These are phyloP conservation scores for Chaetomiaceae sp. DNA, from an alignment of 2,329 filamentous ascomycete species.

Conservation along the genomic window DNA sequence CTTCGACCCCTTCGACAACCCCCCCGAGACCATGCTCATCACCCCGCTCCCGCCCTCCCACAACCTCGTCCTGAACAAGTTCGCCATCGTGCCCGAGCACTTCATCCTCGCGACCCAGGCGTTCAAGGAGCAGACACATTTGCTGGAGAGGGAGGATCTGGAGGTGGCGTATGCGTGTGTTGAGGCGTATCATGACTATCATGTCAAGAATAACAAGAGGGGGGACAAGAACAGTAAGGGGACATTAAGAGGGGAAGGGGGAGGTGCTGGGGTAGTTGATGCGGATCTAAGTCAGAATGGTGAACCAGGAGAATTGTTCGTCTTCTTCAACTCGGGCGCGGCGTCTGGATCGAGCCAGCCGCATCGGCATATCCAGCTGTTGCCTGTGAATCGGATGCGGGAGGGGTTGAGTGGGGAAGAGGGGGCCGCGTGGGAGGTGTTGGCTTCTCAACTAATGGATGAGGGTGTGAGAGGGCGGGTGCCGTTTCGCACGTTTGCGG, in stretches of 20 bases:
- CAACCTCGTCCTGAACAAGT: slow-evolving; percentile 69
- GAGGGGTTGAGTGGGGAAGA: slow-evolving; percentile 40
- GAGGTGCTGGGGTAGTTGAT: too few relatives aligned
- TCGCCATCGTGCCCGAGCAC: slow-evolving; percentile 65
- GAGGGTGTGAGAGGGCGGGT: slow-evolving; percentile 22
- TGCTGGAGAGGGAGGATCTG: slow-evolving; percentile 58
- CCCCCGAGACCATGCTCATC: slow-evolving; percentile 50
- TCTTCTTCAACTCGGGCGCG: slow-evolving; percentile 66
- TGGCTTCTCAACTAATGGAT: slow-evolving; percentile 39
- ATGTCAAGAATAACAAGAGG: background rate
- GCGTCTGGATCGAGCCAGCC: slow-evolving; percentile 68
- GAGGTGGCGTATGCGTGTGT: slow-evolving; percentile 59
- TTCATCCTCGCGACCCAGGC: slow-evolving; percentile 66
- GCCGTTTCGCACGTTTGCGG: slow-evolving; percentile 45
- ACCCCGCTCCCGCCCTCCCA: slow-evolving; percentile 50
- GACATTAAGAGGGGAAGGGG: background rate
- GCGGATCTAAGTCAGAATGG: too few relatives aligned
- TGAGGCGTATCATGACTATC: slow-evolving; percentile 44
- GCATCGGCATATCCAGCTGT: slow-evolving; percentile 67
- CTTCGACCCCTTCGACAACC: slow-evolving; percentile 63
- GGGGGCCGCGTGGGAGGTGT: slow-evolving; percentile 42
- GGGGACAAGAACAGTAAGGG: background rate
- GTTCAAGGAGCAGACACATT: slow-evolving; percentile 60
- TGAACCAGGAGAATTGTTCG: slow-evolving; percentile 49
- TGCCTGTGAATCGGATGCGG: slow-evolving; percentile 61